Conservation (phyloP, 331 rosid genomes). For the Quercus tomentella region DNA sequence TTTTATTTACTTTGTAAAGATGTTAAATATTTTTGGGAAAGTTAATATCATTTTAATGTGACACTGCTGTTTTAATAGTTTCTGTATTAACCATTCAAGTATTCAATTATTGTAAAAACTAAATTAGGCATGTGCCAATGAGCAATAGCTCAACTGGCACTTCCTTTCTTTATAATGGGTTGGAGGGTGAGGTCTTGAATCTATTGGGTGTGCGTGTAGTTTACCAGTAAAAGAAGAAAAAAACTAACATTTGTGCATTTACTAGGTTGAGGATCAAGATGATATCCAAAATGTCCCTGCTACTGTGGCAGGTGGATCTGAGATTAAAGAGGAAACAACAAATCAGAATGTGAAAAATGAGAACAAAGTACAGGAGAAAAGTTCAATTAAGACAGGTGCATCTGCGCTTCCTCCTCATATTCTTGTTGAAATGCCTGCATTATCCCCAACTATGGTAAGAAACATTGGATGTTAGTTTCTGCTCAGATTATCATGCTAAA, state of each 20-base stretch:
- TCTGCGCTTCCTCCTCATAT: slow-evolving; percentile 83
- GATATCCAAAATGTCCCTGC: slow-evolving; percentile 77
- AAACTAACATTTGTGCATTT: slow-evolving; percentile 30
- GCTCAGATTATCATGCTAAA: slow-evolving; percentile 6
- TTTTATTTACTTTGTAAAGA: background rate
- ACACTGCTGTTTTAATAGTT: background rate
- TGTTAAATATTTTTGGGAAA: background rate
- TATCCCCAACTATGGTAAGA: slow-evolving; percentile 96
- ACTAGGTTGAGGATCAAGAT: slow-evolving; percentile 83
- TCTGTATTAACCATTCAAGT: background rate
- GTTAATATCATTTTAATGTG: background rate
- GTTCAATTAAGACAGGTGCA: slow-evolving; percentile 39
- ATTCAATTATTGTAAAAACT: slow-evolving; percentile 19
- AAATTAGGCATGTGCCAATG: too few species aligned
- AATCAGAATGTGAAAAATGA: slow-evolving; percentile 38
- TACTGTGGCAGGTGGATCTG: slow-evolving; percentile 39
- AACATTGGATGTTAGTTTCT: slow-evolving; percentile 2
- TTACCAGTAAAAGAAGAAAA: too few species aligned
- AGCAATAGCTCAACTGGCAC: too few species aligned
- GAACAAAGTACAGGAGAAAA: slow-evolving; percentile 48
- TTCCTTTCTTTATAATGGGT: too few species aligned
- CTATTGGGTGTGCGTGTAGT: too few species aligned
- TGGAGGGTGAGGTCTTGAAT: too few species aligned
- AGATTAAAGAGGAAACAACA: slow-evolving; percentile 38
- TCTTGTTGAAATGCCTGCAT: slow-evolving; percentile 88